Percentiles rank a stretch among this genome's conserved stretches.
Conservation (phyloP, 768 basidiomycete species). For the Rhizopogon vesiculosus region DNA sequence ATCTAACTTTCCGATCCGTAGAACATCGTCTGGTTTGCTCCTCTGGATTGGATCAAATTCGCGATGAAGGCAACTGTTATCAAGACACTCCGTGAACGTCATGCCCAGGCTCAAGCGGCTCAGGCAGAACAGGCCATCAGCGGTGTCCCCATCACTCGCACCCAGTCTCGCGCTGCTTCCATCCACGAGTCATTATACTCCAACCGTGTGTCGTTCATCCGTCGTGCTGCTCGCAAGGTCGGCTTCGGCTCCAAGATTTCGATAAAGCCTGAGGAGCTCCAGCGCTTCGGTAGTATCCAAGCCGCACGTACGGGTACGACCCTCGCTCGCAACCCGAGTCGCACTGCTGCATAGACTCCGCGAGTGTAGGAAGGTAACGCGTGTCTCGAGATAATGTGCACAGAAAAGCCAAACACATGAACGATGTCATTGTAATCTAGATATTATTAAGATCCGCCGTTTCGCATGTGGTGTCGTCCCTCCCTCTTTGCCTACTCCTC, state of each 20-base stretch:
- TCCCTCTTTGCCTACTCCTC: constrained; percentile 3
- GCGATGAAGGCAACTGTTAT: constrained; percentile 93
- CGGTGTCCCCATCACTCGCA: constrained; percentile 73
- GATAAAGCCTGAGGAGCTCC: constrained; percentile 82
- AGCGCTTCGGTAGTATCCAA: constrained; percentile 84
- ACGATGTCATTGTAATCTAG: constrained; percentile 9
- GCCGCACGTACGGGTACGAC: constrained; percentile 73
- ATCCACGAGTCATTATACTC: constrained; percentile 92
- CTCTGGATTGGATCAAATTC: constrained; percentile 95
- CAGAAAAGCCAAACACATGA: background rate
- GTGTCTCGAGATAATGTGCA: background rate
- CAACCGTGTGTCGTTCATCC: constrained; percentile 92
- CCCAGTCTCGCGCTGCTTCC: constrained; percentile 84
- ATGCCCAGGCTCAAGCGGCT: constrained; percentile 35
- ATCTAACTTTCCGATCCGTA: constrained; percentile 27
- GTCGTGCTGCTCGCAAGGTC: constrained; percentile 81
- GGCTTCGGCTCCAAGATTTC: constrained; percentile 79
- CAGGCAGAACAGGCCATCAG: constrained; percentile 28
- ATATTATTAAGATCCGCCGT: constrained; percentile 8
- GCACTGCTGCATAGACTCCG: constrained; percentile 40
- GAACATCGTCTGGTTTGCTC: constrained; percentile 96
- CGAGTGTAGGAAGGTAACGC: background rate
- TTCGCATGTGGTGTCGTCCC: constrained; percentile 10
- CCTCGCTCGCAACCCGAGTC: constrained; percentile 72
- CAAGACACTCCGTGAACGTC: constrained; percentile 73